phyloP scores from a whole-genome alignment of 2,329 filamentous ascomycete species.

The Westerdykella aurantiaca region DNA sequence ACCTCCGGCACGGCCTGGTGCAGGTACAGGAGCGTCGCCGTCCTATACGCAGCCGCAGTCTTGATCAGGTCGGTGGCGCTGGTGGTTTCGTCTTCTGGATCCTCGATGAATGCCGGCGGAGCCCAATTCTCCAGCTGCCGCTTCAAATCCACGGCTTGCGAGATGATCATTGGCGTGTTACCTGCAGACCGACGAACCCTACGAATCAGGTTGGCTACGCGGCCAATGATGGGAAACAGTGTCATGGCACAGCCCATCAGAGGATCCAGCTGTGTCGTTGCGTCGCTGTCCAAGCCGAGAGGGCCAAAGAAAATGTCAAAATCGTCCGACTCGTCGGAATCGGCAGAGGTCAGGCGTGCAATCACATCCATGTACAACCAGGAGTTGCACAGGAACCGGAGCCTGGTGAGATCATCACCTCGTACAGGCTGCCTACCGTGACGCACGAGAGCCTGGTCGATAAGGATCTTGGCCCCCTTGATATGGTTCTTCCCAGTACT shows the following conservation, averaged over 20 bases:
- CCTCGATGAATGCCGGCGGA: constrained; percentile 53
- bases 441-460: constrained; percentile 53
- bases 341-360: constrained; percentile 58
- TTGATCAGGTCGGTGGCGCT: constrained; percentile 60
- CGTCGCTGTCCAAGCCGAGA: constrained; percentile 27
- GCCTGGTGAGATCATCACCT: constrained; percentile 43
- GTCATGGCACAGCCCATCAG: constrained; percentile 64
- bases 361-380: constrained; percentile 73
- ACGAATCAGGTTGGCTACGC: constrained; percentile 60
- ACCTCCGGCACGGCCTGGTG: constrained; percentile 65
- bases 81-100: constrained; percentile 58
- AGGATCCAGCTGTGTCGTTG: constrained; percentile 58
- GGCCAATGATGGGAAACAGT: constrained; percentile 63
- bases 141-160: constrained; percentile 58
- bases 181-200: constrained; percentile 51
- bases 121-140: constrained; percentile 56
- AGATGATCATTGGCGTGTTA: constrained; percentile 58
- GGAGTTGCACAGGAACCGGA: constrained; percentile 64
- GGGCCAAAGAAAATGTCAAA: constrained; percentile 40
- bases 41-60: constrained; percentile 62
- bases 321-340: constrained; percentile 52
- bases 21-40: constrained; percentile 60
- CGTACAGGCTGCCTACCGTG: constrained; percentile 39
- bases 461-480: constrained; percentile 59
- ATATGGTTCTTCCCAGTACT: constrained; percentile 65